These are phyloP conservation scores for Orbilia javanica DNA, from an alignment of 2,329 filamentous ascomycete species.

Conservation along the genomic window DNA sequence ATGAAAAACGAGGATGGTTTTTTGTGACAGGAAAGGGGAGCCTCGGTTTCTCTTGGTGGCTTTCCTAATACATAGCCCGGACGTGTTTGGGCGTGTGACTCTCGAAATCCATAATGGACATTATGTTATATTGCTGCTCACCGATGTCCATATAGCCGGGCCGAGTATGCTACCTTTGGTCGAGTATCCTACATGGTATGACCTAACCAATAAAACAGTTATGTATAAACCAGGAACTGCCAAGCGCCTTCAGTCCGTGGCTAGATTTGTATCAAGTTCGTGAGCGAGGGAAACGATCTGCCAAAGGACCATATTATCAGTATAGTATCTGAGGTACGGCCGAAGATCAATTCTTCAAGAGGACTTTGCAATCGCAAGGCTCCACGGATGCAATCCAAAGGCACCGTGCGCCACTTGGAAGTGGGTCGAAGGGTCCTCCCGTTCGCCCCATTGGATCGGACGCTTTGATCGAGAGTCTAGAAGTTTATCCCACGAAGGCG, in stretches of 20 bases:
- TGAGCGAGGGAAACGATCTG: constrained; percentile 20
- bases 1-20: constrained; percentile 43
- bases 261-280: not conserved
- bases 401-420: constrained; percentile 21
- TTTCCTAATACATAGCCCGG: not conserved
- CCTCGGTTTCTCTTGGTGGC: constrained; percentile 38
- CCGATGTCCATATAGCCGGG: not conserved
- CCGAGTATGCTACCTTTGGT: not conserved
- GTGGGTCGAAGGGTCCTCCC: constrained; percentile 15
- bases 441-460: constrained; percentile 1
- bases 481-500: constrained; percentile 12
- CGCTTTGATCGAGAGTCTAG: constrained; percentile 5
- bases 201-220: too few relatives aligned
- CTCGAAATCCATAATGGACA: not conserved
- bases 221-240: not conserved
- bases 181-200: not conserved
- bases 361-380: constrained; percentile 26
- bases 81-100: not conserved
- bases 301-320: constrained; percentile 12
- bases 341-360: constrained; percentile 49
- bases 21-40: constrained; percentile 25
- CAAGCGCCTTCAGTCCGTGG: constrained; percentile 6
- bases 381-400: constrained; percentile 14
- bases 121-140: not conserved
- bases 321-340: constrained; percentile 14